These are phyloP conservation scores for Parathielavia hyrcaniae DNA, from an alignment of 495 filamentous ascomycete genomes.

Conservation along the genomic window DNA sequence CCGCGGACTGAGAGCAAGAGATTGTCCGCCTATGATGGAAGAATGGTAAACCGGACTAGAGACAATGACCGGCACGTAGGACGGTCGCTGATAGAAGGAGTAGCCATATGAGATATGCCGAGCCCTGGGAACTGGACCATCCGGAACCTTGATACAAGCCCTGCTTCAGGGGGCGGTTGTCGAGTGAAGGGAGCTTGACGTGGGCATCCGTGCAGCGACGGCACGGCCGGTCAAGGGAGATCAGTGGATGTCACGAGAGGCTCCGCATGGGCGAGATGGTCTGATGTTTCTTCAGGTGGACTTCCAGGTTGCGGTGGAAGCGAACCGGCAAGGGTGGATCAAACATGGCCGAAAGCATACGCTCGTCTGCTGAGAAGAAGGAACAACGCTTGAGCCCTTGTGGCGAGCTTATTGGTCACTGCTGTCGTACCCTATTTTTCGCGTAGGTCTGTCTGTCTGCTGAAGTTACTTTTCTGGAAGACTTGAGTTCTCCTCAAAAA, in stretches of 20 bases:
- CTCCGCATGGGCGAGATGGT: neutral
- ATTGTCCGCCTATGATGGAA: neutral
- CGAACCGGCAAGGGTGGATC: neutral
- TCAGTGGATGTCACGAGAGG: constrained; percentile 1
- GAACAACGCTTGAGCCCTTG: no score
- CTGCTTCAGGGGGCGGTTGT: constrained; percentile 15
- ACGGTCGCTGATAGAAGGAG: neutral
- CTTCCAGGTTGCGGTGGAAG: neutral
- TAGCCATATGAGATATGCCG: no score
- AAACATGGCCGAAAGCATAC: neutral
- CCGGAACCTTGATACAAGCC: constrained; percentile 11
- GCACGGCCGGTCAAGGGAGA: neutral
- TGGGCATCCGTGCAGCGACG: neutral
- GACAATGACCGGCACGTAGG: no score
- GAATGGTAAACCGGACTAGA: neutral
- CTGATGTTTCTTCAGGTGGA: neutral
- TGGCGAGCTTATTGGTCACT: neutral
- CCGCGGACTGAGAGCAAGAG: neutral
- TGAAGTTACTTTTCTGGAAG: no score
- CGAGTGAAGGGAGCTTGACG: constrained; percentile 2
- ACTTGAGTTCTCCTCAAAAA: no score
- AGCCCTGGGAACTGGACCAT: constrained; percentile 3
- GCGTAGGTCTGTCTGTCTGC: no score
- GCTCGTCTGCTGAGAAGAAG: no score
- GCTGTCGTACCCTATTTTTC: no score